A percentile compares a stretch with the other conserved stretches of the same genome.
phyloP scores from a whole-genome alignment of 495 filamentous ascomycete genomes.

The Talaromyces wortmannii region DNA sequence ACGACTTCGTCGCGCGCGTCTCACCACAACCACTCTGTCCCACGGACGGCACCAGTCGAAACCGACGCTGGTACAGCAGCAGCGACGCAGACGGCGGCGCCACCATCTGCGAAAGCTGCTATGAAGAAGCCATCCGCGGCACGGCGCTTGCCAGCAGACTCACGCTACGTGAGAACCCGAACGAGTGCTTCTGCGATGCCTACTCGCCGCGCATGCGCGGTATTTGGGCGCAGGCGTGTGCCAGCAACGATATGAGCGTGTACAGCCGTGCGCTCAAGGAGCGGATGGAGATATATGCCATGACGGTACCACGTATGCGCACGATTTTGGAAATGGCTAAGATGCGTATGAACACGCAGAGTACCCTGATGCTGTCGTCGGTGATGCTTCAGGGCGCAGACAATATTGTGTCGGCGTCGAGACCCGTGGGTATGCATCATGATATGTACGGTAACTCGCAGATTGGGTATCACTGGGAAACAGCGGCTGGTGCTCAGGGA shows the following conservation, averaged over 20 bases:
- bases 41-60: constrained; percentile 16
- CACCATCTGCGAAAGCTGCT: constrained; percentile 31
- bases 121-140: constrained; percentile 21
- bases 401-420: constrained; percentile 3
- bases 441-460: constrained; percentile 1
- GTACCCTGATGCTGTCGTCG: constrained; percentile 2
- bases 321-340: constrained; percentile 10
- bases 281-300: constrained; percentile 10
- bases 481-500: constrained; percentile 4
- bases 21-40: constrained; percentile 19
- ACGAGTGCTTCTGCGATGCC: constrained; percentile 21
- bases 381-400: constrained; percentile 3
- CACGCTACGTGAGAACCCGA: constrained; percentile 14
- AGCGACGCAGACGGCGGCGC: constrained; percentile 26
- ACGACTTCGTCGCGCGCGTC: constrained; percentile 10
- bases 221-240: constrained; percentile 20
- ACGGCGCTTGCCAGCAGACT: constrained; percentile 17
- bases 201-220: constrained; percentile 31
- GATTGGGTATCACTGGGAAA: constrained; percentile 2
- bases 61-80: constrained; percentile 26
- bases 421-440: neutral
- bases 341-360: constrained; percentile 11
- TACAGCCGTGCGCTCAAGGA: constrained; percentile 12
- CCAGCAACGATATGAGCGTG: constrained; percentile 1
- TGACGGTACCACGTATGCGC: constrained; percentile 15